Percentiles rank a stretch among this genome's conserved stretches.
phyloP scores from a whole-genome alignment of 805 yeast species.

The Lipomyces starkeyi region DNA sequence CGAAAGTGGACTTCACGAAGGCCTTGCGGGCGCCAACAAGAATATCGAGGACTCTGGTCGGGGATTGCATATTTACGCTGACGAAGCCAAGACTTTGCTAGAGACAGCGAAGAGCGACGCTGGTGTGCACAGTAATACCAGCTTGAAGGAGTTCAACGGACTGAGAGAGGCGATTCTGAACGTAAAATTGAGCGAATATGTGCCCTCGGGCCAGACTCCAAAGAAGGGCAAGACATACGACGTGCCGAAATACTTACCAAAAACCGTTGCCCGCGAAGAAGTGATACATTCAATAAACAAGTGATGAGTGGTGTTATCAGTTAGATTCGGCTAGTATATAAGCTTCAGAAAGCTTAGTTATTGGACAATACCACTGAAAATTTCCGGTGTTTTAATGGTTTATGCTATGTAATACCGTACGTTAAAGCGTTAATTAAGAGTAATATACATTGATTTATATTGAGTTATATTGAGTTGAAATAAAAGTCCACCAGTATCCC shows the following conservation, averaged over 20 bases:
- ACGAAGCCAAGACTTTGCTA: constrained; percentile 12
- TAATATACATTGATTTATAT: background rate
- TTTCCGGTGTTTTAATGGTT: background rate
- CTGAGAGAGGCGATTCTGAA: constrained; percentile 25
- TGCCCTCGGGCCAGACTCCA: constrained; percentile 31
- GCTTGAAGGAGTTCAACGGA: constrained; percentile 17
- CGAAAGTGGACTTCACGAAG: constrained; percentile 13
- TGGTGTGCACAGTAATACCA: constrained; percentile 9
- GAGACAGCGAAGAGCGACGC: constrained; percentile 21
- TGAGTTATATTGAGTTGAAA: background rate
- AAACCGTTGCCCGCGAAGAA: constrained; percentile 12
- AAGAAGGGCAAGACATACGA: constrained; percentile 24
- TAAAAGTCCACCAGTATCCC: background rate
- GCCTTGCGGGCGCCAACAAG: constrained; percentile 12
- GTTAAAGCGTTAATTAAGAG: background rate
- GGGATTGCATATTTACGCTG: constrained; percentile 22
- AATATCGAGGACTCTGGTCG: constrained; percentile 26
- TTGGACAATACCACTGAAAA: background rate
- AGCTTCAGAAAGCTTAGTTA: background rate
- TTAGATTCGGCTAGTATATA: background rate
- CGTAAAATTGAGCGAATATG: constrained; percentile 16
- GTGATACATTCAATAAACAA: background rate
- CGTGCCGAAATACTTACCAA: constrained; percentile 26
- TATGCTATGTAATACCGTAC: background rate
- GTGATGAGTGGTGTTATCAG: background rate